phyloP scores from a whole-genome alignment of 768 basidiomycete genomes.

The Antrodiella citrinella region DNA sequence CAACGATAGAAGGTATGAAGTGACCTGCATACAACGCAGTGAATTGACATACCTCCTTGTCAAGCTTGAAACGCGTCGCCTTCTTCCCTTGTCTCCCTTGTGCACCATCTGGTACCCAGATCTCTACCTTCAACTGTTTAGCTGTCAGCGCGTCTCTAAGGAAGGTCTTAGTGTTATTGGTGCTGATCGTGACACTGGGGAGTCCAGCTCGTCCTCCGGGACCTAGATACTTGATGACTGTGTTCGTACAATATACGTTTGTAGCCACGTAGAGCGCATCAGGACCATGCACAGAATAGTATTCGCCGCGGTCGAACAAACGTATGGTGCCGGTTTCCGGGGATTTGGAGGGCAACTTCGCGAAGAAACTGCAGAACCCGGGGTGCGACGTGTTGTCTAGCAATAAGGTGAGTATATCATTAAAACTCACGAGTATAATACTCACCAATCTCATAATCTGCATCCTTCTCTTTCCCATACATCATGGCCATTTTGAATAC shows the following conservation, averaged over 20 bases:
- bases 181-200: conserved; percentile 71
- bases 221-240: conserved; percentile 90
- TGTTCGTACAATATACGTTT: conserved; percentile 79
- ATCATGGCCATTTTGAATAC: conserved; percentile 40
- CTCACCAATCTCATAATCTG: conserved; percentile 26
- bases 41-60: conserved; percentile 78
- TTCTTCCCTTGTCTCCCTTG: conserved; percentile 67
- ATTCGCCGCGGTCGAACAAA: conserved; percentile 79
- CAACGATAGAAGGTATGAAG: too few relatives aligned
- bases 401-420: neutral
- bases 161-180: conserved; percentile 69
- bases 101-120: conserved; percentile 70
- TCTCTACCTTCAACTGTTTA: conserved; percentile 88
- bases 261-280: conserved; percentile 87
- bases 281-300: conserved; percentile 80
- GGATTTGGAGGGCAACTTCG: conserved; percentile 52
- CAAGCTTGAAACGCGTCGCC: conserved; percentile 62
- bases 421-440: neutral
- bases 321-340: conserved; percentile 76
- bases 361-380: conserved; percentile 71
- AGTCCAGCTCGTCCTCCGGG: conserved; percentile 47
- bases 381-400: conserved; percentile 61
- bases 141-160: conserved; percentile 84
- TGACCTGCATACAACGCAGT: too few relatives aligned
- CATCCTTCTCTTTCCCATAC: conserved; percentile 60